These are phyloP conservation scores for Exophiala oligosperma DNA, from an alignment of 2,329 filamentous ascomycete genomes.

Conservation along the genomic window DNA sequence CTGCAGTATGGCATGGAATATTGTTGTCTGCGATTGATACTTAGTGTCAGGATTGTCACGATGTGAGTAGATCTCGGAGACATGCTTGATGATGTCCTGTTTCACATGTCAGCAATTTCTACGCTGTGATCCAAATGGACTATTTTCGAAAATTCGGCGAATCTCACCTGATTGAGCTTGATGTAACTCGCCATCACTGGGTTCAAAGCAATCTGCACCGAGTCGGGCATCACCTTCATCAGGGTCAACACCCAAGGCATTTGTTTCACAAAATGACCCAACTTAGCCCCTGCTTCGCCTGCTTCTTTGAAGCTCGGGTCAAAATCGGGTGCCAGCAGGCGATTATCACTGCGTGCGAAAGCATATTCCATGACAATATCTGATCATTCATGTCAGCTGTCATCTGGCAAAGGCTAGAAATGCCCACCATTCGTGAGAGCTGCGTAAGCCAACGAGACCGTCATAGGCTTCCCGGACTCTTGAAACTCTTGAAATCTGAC, in stretches of 20 bases:
- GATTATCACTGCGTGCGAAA: slow-evolving; percentile 37
- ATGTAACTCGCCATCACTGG: slow-evolving; percentile 13
- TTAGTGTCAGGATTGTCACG: background rate
- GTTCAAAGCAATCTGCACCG: slow-evolving; percentile 2
- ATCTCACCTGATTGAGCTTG: slow-evolving; percentile 1
- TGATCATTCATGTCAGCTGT: no score
- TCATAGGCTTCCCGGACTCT: slow-evolving; percentile 6
- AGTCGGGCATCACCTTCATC: slow-evolving; percentile 11
- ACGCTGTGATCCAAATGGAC: no score
- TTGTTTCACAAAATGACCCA: slow-evolving; percentile 30
- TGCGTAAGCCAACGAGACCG: slow-evolving; percentile 16
- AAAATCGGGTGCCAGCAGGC: slow-evolving; percentile 34
- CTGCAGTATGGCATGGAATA: slow-evolving; percentile 30
- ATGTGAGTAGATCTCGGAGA: slow-evolving; percentile 27
- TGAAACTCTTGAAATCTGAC: slow-evolving; percentile 18
- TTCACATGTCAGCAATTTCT: background rate
- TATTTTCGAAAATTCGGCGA: no score
- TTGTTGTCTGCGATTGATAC: slow-evolving; percentile 22
- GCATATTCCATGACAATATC: slow-evolving; percentile 41
- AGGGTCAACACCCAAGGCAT: slow-evolving; percentile 20
- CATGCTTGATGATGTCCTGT: background rate
- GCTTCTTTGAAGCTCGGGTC: slow-evolving; percentile 29
- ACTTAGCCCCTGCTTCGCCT: slow-evolving; percentile 30
- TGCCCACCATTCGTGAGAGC: slow-evolving; percentile 31
- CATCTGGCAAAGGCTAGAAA: no score